Percentiles rank a stretch among this genome's conserved stretches.
Conservation (phyloP, 2,329 filamentous ascomycete genomes). For the Sclerotinia trifoliorum region DNA sequence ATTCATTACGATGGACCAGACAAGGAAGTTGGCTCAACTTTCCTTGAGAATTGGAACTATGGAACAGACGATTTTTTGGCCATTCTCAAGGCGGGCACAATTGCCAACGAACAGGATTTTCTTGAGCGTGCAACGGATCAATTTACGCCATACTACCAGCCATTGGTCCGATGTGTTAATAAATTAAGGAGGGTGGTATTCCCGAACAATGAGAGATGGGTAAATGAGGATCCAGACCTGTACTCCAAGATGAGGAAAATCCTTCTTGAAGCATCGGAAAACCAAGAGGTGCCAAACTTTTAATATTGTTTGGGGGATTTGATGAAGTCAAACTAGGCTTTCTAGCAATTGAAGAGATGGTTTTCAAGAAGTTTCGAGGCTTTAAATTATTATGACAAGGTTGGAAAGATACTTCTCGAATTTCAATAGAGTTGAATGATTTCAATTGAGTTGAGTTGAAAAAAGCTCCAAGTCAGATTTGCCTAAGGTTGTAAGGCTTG, state of each 20-base stretch:
- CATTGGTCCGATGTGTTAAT: not conserved
- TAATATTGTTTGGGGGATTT: not conserved
- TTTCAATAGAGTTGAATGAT: too few relatives aligned
- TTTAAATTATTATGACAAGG: too few relatives aligned
- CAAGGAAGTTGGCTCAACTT: not conserved
- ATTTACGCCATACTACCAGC: not conserved
- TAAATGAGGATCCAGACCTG: not conserved
- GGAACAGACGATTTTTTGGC: too few relatives aligned
- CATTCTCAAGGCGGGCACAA: not conserved
- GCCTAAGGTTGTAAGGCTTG: too few relatives aligned
- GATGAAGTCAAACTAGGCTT: not conserved
- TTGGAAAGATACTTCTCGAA: too few relatives aligned
- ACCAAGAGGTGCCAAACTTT: not conserved
- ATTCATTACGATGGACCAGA: conserved; percentile 17
- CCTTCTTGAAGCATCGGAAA: not conserved
- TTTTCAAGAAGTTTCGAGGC: too few relatives aligned
- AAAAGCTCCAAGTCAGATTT: too few relatives aligned
- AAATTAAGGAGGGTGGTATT: not conserved
- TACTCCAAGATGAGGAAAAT: not conserved
- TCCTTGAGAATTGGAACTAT: not conserved
- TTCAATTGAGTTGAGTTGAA: too few relatives aligned
- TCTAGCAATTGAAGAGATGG: too few relatives aligned
- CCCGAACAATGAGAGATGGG: not conserved
- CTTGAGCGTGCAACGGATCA: too few relatives aligned
- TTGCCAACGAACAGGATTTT: not conserved